Evolutionary conservation across 1,139 yeast species (phyloP).

Genomic region (Magnusiomyces sp.): DNA sequence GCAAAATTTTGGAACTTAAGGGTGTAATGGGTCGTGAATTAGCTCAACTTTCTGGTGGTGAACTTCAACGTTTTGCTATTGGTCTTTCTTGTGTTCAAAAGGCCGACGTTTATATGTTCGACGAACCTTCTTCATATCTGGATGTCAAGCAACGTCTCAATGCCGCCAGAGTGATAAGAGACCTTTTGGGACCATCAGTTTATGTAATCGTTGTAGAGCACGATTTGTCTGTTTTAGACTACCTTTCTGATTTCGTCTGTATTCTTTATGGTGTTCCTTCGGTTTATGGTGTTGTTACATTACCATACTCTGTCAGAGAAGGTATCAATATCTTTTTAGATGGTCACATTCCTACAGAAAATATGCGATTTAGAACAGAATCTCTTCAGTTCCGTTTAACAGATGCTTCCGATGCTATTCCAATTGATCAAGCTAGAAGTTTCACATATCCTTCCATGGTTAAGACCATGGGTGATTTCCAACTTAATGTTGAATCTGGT

Average conservation of each 20-base stretch:
- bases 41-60: constrained; percentile 91
- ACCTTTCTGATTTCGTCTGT: constrained; percentile 92
- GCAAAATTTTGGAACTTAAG: constrained; percentile 62
- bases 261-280: constrained; percentile 96
- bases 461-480: constrained; percentile 95
- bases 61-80: constrained; percentile 94
- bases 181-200: constrained; percentile 67
- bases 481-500: constrained; percentile 70
- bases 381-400: constrained; percentile 87
- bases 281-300: constrained; percentile 94
- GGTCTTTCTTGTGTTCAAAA: constrained; percentile 94
- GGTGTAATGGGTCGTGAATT: constrained; percentile 79
- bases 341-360: constrained; percentile 95
- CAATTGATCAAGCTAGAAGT: constrained; percentile 70
- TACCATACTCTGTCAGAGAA: constrained; percentile 94
- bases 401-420: constrained; percentile 73
- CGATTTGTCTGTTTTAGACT: constrained; percentile 94
- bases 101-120: constrained; percentile 97
- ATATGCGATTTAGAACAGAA: constrained; percentile 92
- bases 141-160: constrained; percentile 98
- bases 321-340: constrained; percentile 97
- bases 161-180: constrained; percentile 90
- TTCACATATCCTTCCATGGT: constrained; percentile 71
- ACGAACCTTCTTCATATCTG: constrained; percentile 95
- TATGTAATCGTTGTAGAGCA: constrained; percentile 93